Conservation (phyloP, 208 protist species). For the Leishmania aethiopica region DNA sequence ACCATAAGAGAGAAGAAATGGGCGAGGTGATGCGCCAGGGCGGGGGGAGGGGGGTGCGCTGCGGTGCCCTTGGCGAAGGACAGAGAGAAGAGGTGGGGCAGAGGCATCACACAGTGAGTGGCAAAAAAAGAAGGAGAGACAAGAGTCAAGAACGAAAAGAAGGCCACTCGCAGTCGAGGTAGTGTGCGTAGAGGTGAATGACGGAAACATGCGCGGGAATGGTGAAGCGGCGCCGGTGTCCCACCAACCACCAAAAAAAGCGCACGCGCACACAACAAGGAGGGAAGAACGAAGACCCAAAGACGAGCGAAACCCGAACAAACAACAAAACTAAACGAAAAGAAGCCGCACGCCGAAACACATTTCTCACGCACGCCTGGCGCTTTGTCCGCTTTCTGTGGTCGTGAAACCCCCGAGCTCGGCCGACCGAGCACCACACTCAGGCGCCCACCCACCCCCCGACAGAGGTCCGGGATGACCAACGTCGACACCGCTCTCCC, state of each 20-base stretch:
- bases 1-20: conserved; percentile 5
- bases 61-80: background rate
- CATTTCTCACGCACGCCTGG: conserved; percentile 10
- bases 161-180: background rate
- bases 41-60: background rate
- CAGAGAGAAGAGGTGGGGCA: background rate
- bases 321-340: background rate
- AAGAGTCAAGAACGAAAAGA: background rate
- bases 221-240: background rate
- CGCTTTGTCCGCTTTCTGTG: background rate
- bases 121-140: background rate
- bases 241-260: background rate
- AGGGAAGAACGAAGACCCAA: background rate
- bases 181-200: background rate
- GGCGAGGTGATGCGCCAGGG: background rate
- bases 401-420: background rate
- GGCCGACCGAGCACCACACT: background rate
- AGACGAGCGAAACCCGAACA: background rate
- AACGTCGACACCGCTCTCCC: background rate
- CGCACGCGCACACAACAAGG: background rate
- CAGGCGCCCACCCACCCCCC: no score
- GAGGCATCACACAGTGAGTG: background rate
- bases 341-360: conserved; percentile 10
- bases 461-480: background rate
- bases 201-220: background rate